These are phyloP conservation scores for Annona cherimola DNA, from an alignment of 164 flowering plant species.

Conservation along the genomic window DNA sequence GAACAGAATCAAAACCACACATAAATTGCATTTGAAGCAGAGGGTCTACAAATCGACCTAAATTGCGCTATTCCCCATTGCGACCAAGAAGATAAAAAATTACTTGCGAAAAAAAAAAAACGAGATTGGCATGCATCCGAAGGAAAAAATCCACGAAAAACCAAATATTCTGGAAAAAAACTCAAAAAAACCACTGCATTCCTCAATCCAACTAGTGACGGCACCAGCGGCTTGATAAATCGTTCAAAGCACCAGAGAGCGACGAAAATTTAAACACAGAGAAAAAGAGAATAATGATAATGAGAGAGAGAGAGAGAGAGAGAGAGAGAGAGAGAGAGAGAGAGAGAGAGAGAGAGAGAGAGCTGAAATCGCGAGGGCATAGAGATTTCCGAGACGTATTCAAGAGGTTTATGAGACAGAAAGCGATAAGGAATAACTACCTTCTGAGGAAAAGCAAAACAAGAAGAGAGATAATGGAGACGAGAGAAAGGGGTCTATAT, in stretches of 20 bases:
- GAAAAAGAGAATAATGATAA: neutral
- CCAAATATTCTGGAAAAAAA: no score
- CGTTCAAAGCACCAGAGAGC: neutral
- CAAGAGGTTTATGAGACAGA: no score
- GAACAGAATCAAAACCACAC: no score
- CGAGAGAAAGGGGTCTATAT: neutral
- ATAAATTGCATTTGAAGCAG: neutral
- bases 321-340: neutral
- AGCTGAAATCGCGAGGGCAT: no score
- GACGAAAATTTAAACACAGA: neutral
- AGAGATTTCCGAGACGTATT: no score
- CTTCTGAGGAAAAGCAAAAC: no score
- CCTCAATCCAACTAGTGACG: neutral
- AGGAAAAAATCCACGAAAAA: neutral
- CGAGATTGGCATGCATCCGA: neutral
- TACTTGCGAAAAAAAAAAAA: neutral
- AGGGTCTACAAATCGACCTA: neutral
- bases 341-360: no score
- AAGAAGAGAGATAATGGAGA: no score
- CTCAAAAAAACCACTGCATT: neutral
- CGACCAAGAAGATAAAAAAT: neutral
- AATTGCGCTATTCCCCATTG: slow-evolving; percentile 4
- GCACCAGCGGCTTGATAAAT: neutral
- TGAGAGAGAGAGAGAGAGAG: neutral
- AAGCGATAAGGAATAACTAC: no score